Conservation (phyloP, 495 filamentous ascomycete species). For the Usnea hakonensis region DNA sequence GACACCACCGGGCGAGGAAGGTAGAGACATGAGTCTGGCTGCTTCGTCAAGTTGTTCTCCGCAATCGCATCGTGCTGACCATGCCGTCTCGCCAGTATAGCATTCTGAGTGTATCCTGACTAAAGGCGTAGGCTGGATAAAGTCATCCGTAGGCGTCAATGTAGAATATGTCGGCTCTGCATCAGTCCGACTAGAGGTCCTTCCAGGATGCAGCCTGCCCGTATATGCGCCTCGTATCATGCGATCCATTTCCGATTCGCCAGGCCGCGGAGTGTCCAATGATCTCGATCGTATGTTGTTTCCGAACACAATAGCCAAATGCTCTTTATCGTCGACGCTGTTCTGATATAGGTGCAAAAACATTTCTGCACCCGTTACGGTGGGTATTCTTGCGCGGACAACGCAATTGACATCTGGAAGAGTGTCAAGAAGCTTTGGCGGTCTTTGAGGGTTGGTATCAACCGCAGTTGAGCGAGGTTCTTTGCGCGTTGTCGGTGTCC, state of each 20-base stretch:
- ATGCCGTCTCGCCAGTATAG: constrained; percentile 97
- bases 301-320: constrained; percentile 96
- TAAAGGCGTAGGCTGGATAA: constrained; percentile 46
- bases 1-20: constrained; percentile 63
- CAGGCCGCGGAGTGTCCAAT: constrained; percentile 69
- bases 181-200: constrained; percentile 59
- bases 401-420: constrained; percentile 73
- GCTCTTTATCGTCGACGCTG: constrained; percentile 87
- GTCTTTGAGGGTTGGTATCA: constrained; percentile 46
- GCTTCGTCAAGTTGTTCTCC: constrained; percentile 97
- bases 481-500: constrained; percentile 32
- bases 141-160: constrained; percentile 2
- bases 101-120: constrained; percentile 97
- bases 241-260: constrained; percentile 92
- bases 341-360: constrained; percentile 94
- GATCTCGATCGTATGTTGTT: constrained; percentile 69
- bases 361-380: constrained; percentile 87
- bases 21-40: constrained; percentile 85
- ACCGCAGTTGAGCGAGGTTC: constrained; percentile 47
- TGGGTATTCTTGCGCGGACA: constrained; percentile 78
- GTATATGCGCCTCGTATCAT: constrained; percentile 93
- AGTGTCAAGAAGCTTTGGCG: constrained; percentile 57
- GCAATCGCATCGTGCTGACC: constrained; percentile 96
- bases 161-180: constrained; percentile 14
- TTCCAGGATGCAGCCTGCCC: constrained; percentile 78